phyloP scores from a whole-genome alignment of 352 stramenopile genomes.

The Blastocystis sp. region DNA sequence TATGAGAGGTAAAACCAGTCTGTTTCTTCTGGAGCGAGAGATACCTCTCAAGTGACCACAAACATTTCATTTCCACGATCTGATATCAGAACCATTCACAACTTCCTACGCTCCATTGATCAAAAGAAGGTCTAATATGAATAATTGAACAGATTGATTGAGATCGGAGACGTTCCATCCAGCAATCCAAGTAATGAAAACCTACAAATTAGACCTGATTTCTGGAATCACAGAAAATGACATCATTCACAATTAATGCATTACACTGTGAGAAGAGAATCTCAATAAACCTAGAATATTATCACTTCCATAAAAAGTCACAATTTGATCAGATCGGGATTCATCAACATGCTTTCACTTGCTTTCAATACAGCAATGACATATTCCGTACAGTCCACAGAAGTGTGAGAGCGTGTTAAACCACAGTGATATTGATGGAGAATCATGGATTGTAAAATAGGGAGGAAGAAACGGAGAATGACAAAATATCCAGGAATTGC shows the following conservation, averaged over 20 bases:
- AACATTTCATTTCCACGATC: too few relatives aligned
- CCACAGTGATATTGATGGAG: constrained; percentile 32
- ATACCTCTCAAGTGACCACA: too few relatives aligned
- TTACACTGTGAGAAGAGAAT: constrained; percentile 56
- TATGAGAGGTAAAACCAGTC: too few relatives aligned
- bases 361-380: neutral
- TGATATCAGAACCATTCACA: too few relatives aligned
- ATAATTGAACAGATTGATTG: neutral
- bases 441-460: constrained; percentile 11
- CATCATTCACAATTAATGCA: constrained; percentile 7
- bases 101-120: too few relatives aligned
- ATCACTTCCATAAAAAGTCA: neutral
- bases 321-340: constrained; percentile 15
- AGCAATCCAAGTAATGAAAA: neutral
- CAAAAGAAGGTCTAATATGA: neutral
- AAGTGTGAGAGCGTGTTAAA: neutral
- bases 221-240: neutral
- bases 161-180: neutral
- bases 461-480: constrained; percentile 22
- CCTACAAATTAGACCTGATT: neutral
- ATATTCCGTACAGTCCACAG: neutral
- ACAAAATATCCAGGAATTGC: constrained; percentile 17
- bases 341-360: constrained; percentile 13
- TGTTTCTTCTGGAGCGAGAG: too few relatives aligned
- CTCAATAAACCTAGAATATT: constrained; percentile 9